These are phyloP conservation scores for Diutina sp. DNA, from an alignment of 1,139 yeast species.

Conservation along the genomic window DNA sequence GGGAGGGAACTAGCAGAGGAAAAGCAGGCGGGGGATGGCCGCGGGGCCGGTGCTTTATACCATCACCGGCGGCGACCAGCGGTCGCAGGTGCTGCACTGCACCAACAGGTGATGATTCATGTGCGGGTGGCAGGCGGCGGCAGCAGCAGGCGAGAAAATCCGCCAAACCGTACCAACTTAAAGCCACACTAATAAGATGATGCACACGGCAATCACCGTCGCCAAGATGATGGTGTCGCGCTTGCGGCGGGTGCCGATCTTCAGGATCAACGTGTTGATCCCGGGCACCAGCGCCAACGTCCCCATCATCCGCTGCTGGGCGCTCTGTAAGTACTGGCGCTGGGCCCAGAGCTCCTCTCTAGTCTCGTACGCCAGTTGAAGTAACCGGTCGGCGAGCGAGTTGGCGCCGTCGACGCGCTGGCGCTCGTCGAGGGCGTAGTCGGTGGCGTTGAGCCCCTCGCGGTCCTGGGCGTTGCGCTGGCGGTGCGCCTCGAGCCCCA, in stretches of 20 bases:
- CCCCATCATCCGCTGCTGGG: constrained; percentile 51
- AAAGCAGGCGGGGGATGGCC: too few relatives aligned
- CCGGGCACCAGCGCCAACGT: constrained; percentile 72
- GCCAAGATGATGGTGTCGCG: constrained; percentile 85
- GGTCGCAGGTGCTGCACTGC: not conserved
- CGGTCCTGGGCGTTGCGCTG: constrained; percentile 19
- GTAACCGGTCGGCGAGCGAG: constrained; percentile 62
- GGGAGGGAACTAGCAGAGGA: not conserved
- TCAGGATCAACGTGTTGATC: constrained; percentile 57
- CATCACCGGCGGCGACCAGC: too few relatives aligned
- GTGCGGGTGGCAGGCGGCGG: not conserved
- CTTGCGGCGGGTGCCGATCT: constrained; percentile 79
- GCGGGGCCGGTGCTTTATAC: too few relatives aligned
- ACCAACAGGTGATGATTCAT: not conserved
- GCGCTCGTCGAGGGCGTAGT: constrained; percentile 69
- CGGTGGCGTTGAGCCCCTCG: constrained; percentile 33
- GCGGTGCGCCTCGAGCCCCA: constrained; percentile 57
- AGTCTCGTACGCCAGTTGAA: constrained; percentile 79
- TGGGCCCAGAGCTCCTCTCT: constrained; percentile 75
- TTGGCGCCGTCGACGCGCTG: constrained; percentile 64
- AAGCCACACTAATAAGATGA: constrained; percentile 34
- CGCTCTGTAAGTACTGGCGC: constrained; percentile 46
- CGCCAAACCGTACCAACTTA: not conserved
- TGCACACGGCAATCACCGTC: constrained; percentile 57
- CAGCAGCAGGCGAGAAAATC: too few relatives aligned